Evolutionary conservation across 352 stramenopile species (phyloP), one percentile per base, ranked within the genome.

Genomic region (Globisporangium mamillatum): DNA sequence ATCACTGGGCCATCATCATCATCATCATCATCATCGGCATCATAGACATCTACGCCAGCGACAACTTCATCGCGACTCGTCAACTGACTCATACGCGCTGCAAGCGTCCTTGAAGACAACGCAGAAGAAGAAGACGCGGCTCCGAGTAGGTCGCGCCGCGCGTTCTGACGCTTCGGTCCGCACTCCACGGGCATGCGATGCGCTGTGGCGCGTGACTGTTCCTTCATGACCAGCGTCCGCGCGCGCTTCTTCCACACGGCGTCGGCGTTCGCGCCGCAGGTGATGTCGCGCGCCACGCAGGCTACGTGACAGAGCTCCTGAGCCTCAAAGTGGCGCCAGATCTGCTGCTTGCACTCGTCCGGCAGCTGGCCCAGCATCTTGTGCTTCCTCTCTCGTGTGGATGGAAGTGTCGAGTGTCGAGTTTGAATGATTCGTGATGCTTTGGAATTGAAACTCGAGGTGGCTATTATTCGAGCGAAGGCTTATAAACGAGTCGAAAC

Each of bases 261-360:
- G 6, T 70, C 66, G 38, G 74, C 67, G 50, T 68, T 61, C 46
- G 86, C 83, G 54, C 83, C 81, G 18, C 73, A 64, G 0, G 79
- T 62, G 1, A 71, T 63, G 60, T 60, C 52, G 6, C 64, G 73
- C 10, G 78, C 66, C 56, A 86, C 77, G 55, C 77, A 81, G 0
- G 64, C 61, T 55, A 86, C 29, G 60, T 75, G 81, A 64, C 83
- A 91, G n/a, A 91, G 80, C 68, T 84, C 78, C 24, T 44, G 48
- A 25, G 79, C 74, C 57, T 69, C 81, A 14, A 91, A 67, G 55
- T 80, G 84, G 44, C 64, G 53, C 83, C 83, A 91, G 60, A 91
- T 66, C 22, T 76, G 50, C 69, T 85, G 78, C 75, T 89, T 90
- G 70, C 80, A 89, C 63, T 91, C 83, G 70, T 84, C 75, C 58